Evolutionary conservation across 768 basidiomycete species (phyloP), one percentile per base, ranked within the genome.

Genomic region (Atractiella rhizophila): DNA sequence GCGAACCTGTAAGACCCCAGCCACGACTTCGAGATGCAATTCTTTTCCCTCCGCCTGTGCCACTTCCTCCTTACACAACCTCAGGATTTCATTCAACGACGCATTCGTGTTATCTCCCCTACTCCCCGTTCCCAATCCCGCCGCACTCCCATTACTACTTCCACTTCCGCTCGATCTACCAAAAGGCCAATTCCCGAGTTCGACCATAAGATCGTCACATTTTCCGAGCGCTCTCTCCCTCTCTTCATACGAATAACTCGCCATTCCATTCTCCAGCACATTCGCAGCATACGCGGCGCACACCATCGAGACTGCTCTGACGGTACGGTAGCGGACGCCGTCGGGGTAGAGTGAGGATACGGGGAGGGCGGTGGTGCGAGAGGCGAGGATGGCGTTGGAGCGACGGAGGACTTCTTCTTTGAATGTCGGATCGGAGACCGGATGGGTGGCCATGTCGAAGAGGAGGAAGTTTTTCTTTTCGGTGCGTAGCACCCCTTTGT

Each of bases 361-460:
- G 31, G 60, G 59, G 5, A 94, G 65, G 25, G 77, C 69, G 20
- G 78, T 67, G 4, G 85, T 88, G 4, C 74, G 72, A 2, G 76
- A 67, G 9, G 83, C 82, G 53, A 94, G 67, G 19, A 94, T 68
- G 12, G 72, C 59, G 35, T 79, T 68, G 23, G 75, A 66, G 25
- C 86, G 76, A 12, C 64, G 60, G 55, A 94, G 66, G 53, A 96
- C 69, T 43, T 67, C 66, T 55, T 85, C 83, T 56, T 96, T 96
- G 8, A 74, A 74, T 43, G 79, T 75, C 11, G 80, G 68, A 59
- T 94, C 86, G 6, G 86, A 81, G 37, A 96, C 78, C 2, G 88
- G 91, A 58, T 98, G 88, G 0, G 88, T 98, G 15, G 91, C 88
- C 88, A 98, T 98, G 63, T 98, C 88, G 62, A 98, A 98, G 24